Base-by-base conservation (phyloP, 1,139 yeast genomes). In the Suhomyces anneliseae region DNA sequence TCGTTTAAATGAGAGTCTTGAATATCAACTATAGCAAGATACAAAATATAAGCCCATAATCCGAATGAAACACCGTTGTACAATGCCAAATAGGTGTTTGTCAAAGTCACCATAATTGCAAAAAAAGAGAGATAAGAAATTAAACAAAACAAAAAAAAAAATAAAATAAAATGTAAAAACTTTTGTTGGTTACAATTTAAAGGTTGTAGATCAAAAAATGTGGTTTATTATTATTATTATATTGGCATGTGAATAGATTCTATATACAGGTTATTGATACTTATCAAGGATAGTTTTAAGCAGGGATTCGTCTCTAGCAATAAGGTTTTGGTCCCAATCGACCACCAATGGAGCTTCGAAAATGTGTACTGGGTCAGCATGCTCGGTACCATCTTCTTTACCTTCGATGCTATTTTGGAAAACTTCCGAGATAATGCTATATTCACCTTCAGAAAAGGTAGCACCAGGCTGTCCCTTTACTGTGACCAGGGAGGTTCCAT, bases 61-160 rank as follows among this genome's bases (percentile, higher is more conserved):
- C 78, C 63, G 0, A 85, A 85, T 7, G 93, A 83, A 10, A 79
- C 52, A n/a, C 79, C 72, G 67, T 90, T 90, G 71, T 89, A 90
- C 5, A 49, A 32, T 7, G 56, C 46, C 39, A 69, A 43, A 34
- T 46, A 46, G 26, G n/a, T 8, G 24, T 15, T 36, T 6, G 19
- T 3, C 9, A 41, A 12, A n/a, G 37, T 36, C 36, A 32, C 32
- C 27, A 27, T 35, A 29, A 29, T 9, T 29, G 32, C 9, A 29
- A 11, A 29, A 29, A 6, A 11, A 29, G n/a, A 29, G 9, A 9
- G 4, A 29, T 5, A 6, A 9, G 11, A 7, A 29, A 29, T 5
- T 3, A 6, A 11, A 4, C 4, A 19, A 19, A 19, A 19, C 6
- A 19, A 6, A 6, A 19, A 19, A 19, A 19, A 19, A 19, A 19